Evolutionary conservation across 495 filamentous ascomycete species (phyloP), one percentile per base, ranked within the genome.

Genomic region (Podospora pseudopauciseta): DNA sequence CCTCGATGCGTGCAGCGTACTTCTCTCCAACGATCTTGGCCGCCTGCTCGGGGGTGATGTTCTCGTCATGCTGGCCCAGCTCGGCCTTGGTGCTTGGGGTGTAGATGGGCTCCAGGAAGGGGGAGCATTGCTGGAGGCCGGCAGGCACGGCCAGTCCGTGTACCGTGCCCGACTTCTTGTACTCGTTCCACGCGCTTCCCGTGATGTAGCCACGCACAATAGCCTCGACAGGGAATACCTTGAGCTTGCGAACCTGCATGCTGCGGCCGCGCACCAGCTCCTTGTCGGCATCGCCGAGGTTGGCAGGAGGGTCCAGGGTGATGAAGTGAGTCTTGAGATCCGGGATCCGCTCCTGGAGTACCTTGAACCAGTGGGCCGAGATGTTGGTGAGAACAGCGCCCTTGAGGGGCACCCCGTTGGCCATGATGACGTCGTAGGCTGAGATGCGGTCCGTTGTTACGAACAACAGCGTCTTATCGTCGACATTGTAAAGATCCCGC

Each of bases 51-150:
- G 89, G 89, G 66, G 88, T 85, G 70, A 99, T 98, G 78, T 99
- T 98, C 81, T 94, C 90, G 80, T 99, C 95, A 69, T 96, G 87
- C 65, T 87, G 81, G 1, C 94, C 94, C 65, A 83, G 81, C 73
- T 92, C 90, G 0, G 95, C 95, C 83, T 99, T 98, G 2, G 94
- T 97, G 72, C 86, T 90, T 7, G 93, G 93, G 7, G 95, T 98
- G 76, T 93, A 97, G 66, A 97, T 85, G 23, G 94, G 87, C 20
- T 70, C 67, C 27, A 88, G 88, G 72, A 99, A 88, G 18, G 83
- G 82, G 74, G 91, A 81, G 72, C 90, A 92, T 78, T 93, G 90
- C 71, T 83, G 74, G 67, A 97, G 77, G 0, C 91, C 92, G 11
- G 83, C 80, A 5, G 87, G 81, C 57, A 95, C 80, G 23, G 82